These are phyloP conservation scores for Pichia californica DNA, from an alignment of 805 yeast species.

Conservation along the genomic window DNA sequence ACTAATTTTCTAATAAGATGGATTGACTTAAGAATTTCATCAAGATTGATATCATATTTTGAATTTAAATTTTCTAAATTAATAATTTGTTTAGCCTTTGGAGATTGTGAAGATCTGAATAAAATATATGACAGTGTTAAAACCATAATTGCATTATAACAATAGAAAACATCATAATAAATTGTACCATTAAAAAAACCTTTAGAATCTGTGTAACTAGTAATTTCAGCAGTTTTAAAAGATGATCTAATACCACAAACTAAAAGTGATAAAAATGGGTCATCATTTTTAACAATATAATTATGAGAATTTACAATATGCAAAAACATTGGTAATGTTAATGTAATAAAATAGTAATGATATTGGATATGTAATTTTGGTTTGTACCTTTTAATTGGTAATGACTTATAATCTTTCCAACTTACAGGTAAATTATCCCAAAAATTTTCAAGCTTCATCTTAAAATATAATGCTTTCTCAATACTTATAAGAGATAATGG, in stretches of 20 bases:
- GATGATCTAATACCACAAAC: conserved; percentile 37
- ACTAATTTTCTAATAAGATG: conserved; percentile 30
- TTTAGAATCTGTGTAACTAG: conserved; percentile 29
- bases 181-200: conserved; percentile 40
- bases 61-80: conserved; percentile 25
- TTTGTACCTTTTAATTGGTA: conserved; percentile 33
- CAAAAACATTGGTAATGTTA: conserved; percentile 39
- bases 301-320: conserved; percentile 33
- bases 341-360: conserved; percentile 35
- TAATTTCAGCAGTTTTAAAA: conserved; percentile 32
- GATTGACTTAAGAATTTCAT: conserved; percentile 26
- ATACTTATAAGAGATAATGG: conserved; percentile 35
- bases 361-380: conserved; percentile 36
- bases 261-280: conserved; percentile 35
- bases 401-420: conserved; percentile 29
- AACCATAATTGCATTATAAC: conserved; percentile 37
- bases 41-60: conserved; percentile 24
- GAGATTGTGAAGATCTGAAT: conserved; percentile 20
- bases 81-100: conserved; percentile 16
- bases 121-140: conserved; percentile 36
- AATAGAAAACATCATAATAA: conserved; percentile 39
- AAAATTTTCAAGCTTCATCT: conserved; percentile 30
- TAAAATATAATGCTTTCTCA: conserved; percentile 34
- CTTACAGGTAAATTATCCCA: conserved; percentile 29
- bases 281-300: conserved; percentile 32